These are phyloP conservation scores for Ogataea corticis DNA, from an alignment of 805 yeast species.

Conservation along the genomic window DNA sequence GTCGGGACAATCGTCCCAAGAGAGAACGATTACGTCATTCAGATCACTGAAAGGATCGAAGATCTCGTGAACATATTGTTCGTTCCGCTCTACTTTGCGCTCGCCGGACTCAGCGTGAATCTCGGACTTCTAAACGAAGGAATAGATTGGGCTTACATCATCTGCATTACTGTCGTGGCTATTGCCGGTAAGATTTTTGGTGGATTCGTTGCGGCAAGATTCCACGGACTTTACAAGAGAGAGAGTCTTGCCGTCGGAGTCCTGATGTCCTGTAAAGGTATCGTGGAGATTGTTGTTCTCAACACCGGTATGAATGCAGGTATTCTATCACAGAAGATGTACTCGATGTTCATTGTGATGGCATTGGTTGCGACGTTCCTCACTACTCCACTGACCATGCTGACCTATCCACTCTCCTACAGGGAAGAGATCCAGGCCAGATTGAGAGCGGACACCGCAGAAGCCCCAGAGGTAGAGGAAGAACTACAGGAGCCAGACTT, in stretches of 20 bases:
- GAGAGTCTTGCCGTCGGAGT: constrained; percentile 77
- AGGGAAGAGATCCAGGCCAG: constrained; percentile 48
- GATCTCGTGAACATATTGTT: constrained; percentile 70
- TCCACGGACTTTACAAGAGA: constrained; percentile 66
- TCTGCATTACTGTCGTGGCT: constrained; percentile 69
- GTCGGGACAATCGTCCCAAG: constrained; percentile 76
- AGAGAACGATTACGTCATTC: constrained; percentile 70
- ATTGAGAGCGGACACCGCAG: constrained; percentile 16
- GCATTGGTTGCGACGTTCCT: constrained; percentile 73
- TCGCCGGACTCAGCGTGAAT: constrained; percentile 73
- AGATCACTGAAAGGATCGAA: constrained; percentile 71
- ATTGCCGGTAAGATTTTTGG: constrained; percentile 69
- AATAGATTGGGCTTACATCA: constrained; percentile 73
- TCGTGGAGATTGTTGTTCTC: constrained; percentile 79
- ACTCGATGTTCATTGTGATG: constrained; percentile 83
- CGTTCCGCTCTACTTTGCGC: constrained; percentile 77
- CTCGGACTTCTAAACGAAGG: constrained; percentile 64
- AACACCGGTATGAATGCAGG: constrained; percentile 72
- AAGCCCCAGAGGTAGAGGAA: constrained; percentile 22
- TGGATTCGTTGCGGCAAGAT: constrained; percentile 62
- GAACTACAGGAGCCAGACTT: constrained; percentile 32
- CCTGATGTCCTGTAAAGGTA: constrained; percentile 86
- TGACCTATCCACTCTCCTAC: constrained; percentile 60
- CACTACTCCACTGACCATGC: constrained; percentile 71
- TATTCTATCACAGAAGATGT: constrained; percentile 62